Conservation (phyloP, 306 rosid genomes). For the Crataegus laevigata region DNA sequence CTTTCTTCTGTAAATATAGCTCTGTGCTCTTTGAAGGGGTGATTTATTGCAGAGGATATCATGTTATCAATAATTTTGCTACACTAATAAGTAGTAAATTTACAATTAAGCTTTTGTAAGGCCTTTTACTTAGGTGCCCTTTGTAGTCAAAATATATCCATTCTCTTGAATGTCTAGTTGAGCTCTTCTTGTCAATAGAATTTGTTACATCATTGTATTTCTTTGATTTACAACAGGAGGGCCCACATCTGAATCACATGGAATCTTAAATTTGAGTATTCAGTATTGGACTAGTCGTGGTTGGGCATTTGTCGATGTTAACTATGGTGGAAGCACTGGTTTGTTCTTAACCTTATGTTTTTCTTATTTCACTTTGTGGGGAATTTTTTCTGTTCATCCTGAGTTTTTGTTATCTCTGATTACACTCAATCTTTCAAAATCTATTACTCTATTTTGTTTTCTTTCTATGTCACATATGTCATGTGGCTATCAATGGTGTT, state of each 20-base stretch:
- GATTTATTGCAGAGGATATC: neutral
- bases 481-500: neutral
- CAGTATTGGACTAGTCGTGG: conserved; percentile 97
- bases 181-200: neutral
- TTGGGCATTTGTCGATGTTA: conserved; percentile 86
- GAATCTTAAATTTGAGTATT: conserved; percentile 56
- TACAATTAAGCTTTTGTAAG: neutral
- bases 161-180: neutral
- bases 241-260: conserved; percentile 77
- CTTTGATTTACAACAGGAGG: conserved; percentile 64
- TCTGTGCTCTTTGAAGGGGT: neutral
- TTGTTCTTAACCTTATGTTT: conserved; percentile 29
- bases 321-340: conserved; percentile 99
- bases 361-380: neutral
- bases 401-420: neutral
- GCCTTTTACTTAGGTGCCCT: neutral
- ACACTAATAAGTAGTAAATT: neutral
- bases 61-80: neutral
- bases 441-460: neutral
- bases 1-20: neutral
- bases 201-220: neutral
- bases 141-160: neutral
- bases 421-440: neutral
- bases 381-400: neutral
- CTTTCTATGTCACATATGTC: neutral